Evolutionary conservation across 2,329 filamentous ascomycete genomes (phyloP).

Genomic region (Trichoderma sp.): DNA sequence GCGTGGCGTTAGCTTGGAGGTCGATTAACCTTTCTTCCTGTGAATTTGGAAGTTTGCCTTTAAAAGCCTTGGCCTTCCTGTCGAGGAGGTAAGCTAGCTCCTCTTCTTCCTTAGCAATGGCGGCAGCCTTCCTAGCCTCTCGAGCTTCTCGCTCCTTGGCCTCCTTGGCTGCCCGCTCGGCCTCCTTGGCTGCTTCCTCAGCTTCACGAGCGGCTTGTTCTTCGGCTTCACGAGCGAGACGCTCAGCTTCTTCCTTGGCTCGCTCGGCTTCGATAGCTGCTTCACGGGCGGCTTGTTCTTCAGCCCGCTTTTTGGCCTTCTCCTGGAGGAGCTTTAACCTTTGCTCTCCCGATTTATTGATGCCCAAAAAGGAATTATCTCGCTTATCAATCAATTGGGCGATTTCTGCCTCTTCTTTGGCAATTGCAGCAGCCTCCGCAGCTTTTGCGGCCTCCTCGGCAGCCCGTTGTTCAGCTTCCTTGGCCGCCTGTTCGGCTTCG

Average conservation of each 20-base stretch:
- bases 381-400: conserved; percentile 48
- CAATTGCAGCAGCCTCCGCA: conserved; percentile 2
- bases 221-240: conserved; percentile 24
- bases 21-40: conserved; percentile 45
- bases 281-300: conserved; percentile 27
- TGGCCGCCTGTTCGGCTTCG: conserved; percentile 22
- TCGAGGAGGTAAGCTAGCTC: conserved; percentile 43
- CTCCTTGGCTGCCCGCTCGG: conserved; percentile 38
- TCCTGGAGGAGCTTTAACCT: neutral
- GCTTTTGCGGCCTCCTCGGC: conserved; percentile 22
- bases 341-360: neutral
- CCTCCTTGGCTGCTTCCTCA: conserved; percentile 36
- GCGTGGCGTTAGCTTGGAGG: conserved; percentile 36
- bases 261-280: conserved; percentile 13
- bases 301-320: conserved; percentile 11
- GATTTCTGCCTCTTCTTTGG: conserved; percentile 40
- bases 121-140: conserved; percentile 25
- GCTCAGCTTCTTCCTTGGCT: conserved; percentile 24
- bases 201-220: conserved; percentile 24
- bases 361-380: conserved; percentile 34
- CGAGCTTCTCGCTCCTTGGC: conserved; percentile 33
- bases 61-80: conserved; percentile 49
- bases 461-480: conserved; percentile 27
- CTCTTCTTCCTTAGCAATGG: conserved; percentile 33
- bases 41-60: conserved; percentile 44